A percentile compares a stretch with the other conserved stretches of the same genome.
Conservation (phyloP, 306 rosid genomes). For the Comarum palustre region DNA sequence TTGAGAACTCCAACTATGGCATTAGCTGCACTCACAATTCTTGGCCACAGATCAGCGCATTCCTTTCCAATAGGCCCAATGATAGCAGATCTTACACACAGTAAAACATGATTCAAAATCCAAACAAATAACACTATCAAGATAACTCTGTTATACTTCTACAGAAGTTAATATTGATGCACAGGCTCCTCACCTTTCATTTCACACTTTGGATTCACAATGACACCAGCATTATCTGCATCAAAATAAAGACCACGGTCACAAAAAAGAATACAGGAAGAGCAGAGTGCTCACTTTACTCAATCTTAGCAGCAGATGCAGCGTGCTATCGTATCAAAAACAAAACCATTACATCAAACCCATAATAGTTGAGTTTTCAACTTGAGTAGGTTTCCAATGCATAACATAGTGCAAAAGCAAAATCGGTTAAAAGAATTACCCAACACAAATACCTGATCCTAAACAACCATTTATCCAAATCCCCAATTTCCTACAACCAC, state of each 20-base stretch:
- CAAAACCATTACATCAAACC: no score
- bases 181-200: slow-evolving; percentile 37
- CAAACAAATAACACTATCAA: neutral
- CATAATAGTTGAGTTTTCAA: neutral
- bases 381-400: neutral
- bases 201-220: slow-evolving; percentile 50
- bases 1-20: slow-evolving; percentile 29
- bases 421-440: no score
- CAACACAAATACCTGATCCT: no score
- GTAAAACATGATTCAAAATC: neutral
- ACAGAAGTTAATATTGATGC: neutral
- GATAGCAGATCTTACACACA: slow-evolving; percentile 44
- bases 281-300: neutral
- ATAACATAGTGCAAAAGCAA: neutral
- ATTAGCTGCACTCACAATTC: slow-evolving; percentile 49
- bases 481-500: no score
- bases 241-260: no score
- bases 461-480: no score
- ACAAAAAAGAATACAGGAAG: neutral
- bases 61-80: slow-evolving; percentile 52
- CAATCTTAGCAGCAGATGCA: neutral
- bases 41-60: slow-evolving; percentile 56
- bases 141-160: neutral
- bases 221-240: slow-evolving; percentile 49
- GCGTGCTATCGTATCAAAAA: no score